A percentile compares a stretch with the other conserved stretches of the same genome.
These are phyloP conservation scores for Malus sylvestris DNA, from an alignment of 306 rosid species.

Conservation along the genomic window DNA sequence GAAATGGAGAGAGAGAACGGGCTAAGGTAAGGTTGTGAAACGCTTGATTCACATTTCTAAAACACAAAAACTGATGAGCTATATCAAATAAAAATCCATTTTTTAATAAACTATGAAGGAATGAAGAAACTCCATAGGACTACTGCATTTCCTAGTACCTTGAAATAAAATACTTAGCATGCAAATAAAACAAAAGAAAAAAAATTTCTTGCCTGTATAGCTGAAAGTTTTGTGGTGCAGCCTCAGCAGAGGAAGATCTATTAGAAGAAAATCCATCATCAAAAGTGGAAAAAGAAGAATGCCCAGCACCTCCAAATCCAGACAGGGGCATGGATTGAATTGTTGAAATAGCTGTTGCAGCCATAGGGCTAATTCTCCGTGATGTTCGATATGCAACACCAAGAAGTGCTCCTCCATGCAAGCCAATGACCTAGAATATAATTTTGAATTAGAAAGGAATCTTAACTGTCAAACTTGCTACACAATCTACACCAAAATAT, in stretches of 20 bases:
- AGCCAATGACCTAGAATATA: conserved; percentile 72
- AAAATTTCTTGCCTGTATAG: conserved; percentile 57
- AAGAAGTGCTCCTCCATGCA: conserved; percentile 98
- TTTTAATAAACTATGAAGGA: background rate
- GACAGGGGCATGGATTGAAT: conserved; percentile 97
- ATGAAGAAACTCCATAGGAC: background rate
- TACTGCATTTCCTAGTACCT: background rate
- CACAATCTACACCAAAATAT: background rate
- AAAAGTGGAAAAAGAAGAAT: conserved; percentile 81
- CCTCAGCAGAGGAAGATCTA: conserved; percentile 71
- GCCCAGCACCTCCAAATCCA: conserved; percentile 79
- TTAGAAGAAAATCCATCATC: conserved; percentile 81
- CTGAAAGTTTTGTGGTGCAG: conserved; percentile 85
- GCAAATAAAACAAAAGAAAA: background rate
- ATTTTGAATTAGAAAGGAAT: conserved; percentile 15
- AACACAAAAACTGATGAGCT: background rate
- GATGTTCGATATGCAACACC: conserved; percentile 96
- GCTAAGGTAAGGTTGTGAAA: background rate
- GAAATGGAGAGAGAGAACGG: background rate
- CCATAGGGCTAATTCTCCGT: conserved; percentile 79
- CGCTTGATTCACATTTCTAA: background rate
- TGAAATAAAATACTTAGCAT: background rate
- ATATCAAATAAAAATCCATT: background rate
- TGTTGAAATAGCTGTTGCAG: conserved; percentile 97
- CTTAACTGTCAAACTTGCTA: background rate